Percentiles rank a stretch among this genome's conserved stretches.
Evolutionary conservation across 495 filamentous ascomycete genomes (phyloP).

Genomic region (Cetradonia linearis): DNA sequence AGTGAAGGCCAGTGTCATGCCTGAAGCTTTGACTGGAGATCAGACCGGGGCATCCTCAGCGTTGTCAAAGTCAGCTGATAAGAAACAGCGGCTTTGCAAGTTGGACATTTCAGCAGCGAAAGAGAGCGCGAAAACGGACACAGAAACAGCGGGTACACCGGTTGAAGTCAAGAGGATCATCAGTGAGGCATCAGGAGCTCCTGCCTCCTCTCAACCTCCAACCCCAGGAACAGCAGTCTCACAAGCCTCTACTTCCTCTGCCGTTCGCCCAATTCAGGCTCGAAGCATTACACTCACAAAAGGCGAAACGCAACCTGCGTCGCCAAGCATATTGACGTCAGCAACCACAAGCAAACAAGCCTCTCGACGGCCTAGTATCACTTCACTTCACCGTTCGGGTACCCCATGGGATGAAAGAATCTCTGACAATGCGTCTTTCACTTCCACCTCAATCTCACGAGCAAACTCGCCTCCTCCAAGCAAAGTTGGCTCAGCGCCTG

Average conservation of each 20-base stretch:
- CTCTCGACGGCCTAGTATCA: conserved; percentile 50
- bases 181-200: conserved; percentile 10
- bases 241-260: conserved; percentile 40
- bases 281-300: conserved; percentile 62
- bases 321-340: conserved; percentile 30
- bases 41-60: conserved; percentile 31
- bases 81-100: conserved; percentile 48
- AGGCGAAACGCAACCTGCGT: conserved; percentile 44
- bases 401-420: conserved; percentile 68
- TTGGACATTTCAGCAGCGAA: conserved; percentile 54
- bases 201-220: conserved; percentile 33
- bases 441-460: conserved; percentile 72
- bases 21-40: background rate
- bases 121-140: conserved; percentile 31
- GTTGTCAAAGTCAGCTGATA: conserved; percentile 32
- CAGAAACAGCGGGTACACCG: conserved; percentile 30
- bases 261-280: conserved; percentile 34
- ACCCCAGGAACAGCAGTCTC: conserved; percentile 40
- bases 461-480: conserved; percentile 74
- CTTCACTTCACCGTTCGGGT: conserved; percentile 56
- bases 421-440: conserved; percentile 66
- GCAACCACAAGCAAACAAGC: conserved; percentile 34
- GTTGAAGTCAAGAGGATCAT: background rate
- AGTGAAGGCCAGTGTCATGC: background rate
- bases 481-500: conserved; percentile 66